Evolutionary conservation across 352 stramenopile genomes (phyloP).

Genomic region (Globisporangium cystogenes): DNA sequence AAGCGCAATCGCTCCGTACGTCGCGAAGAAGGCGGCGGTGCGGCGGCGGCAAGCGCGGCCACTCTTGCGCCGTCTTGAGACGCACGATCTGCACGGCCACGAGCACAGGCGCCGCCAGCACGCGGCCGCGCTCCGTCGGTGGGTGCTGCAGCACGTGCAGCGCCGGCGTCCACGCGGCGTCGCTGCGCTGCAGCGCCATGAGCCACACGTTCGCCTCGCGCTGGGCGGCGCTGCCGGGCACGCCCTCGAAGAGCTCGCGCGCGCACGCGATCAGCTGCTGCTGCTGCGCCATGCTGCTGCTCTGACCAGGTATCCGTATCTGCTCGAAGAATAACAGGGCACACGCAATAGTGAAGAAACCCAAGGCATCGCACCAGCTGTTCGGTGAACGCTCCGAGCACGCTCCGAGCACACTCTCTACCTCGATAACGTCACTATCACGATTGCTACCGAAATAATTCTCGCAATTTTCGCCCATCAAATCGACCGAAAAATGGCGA

Average conservation of each 20-base stretch:
- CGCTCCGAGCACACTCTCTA: too few species aligned
- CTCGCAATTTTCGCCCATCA: too few species aligned
- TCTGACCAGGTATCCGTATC: too few species aligned
- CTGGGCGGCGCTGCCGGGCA: conserved; percentile 43
- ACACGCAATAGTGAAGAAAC: too few species aligned
- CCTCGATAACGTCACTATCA: too few species aligned
- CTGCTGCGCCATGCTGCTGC: conserved; percentile 48
- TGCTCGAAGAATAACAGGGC: too few species aligned
- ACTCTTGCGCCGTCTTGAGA: conserved; percentile 54
- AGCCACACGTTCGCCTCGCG: conserved; percentile 63
- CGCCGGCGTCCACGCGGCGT: conserved; percentile 51
- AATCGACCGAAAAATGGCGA: not conserved
- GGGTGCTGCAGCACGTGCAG: conserved; percentile 47
- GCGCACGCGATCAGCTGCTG: conserved; percentile 54
- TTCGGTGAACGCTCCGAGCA: too few species aligned
- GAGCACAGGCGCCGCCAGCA: conserved; percentile 30
- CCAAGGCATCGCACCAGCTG: too few species aligned
- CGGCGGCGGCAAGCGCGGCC: conserved; percentile 25
- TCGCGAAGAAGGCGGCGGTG: conserved; percentile 36
- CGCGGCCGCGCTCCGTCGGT: conserved; percentile 11
- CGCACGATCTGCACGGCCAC: conserved; percentile 70
- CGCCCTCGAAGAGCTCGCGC: conserved; percentile 61
- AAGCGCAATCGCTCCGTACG: conserved; percentile 18
- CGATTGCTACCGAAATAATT: too few species aligned
- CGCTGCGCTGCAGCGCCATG: conserved; percentile 48